Base-by-base conservation (phyloP, 179 eudicot genomes). In the Carnegiea gigantea region DNA sequence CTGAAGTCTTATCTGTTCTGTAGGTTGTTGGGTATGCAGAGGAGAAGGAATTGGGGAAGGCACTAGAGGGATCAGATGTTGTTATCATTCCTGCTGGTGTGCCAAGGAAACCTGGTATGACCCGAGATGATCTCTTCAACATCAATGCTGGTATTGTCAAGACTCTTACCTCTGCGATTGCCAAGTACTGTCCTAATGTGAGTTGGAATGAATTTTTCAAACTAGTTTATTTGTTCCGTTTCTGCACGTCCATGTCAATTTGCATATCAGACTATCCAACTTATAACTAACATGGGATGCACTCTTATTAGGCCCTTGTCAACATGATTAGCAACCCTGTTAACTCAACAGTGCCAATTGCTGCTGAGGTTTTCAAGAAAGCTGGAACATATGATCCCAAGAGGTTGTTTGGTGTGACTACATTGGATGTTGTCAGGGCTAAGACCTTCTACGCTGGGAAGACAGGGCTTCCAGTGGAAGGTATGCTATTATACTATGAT, bases 281-380 rank as follows among this genome's bases (percentile, higher is more conserved):
- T 76, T 44, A 44, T 51, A 51, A 49, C 59, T 44, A 30, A 77
- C 33, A 77, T 80, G 81, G 70, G 57, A 44, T 79, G 51, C 77
- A 57, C 46, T 70, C 21, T 30, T 72, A 80, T 75, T 87, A 97
- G 99, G 98, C 98, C 65, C 86, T 97, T 77, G 90, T 97, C 74
- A 92, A 90, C 86, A 91, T 97, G 98, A 95, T 93, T 28, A 97
- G 99, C 93, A 97, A 95, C 84, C 99, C 98, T 30, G 99, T 97
- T 78, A 93, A 97, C 78, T 97, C 98, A 30, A 95, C 97, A 5
- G 99, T 97, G 60, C 98, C 99, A 11, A 97, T 97, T 87, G 99
- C 98, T 79, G 89, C 99, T 78, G 98, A 97, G 89, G 90, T 97
- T 26, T 92, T 97, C 86, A 97, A 97, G 92, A 92, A 89, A 68